Conservation (phyloP, 163 green algal species). For the Prototheca wickerhamii region DNA sequence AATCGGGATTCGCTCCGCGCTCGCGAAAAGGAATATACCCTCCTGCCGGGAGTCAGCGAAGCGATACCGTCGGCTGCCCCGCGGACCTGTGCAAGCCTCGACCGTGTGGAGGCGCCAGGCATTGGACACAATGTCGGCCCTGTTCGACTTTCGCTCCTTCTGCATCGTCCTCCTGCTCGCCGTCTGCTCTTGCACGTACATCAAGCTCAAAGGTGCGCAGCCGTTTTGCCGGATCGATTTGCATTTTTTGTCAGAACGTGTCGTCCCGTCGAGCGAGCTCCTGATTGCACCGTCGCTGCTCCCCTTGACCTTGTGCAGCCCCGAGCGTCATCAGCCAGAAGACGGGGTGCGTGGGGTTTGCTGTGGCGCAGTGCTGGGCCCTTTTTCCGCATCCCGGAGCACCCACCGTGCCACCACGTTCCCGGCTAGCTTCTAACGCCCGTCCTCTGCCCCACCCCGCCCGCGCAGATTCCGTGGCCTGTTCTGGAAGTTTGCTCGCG, state of each 20-base stretch:
- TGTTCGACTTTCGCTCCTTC: conserved; percentile 91
- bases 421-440: not conserved
- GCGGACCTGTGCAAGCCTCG: not conserved
- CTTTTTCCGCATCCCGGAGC: too few relatives aligned
- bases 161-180: conserved; percentile 78
- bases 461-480: conserved; percentile 64
- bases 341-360: conserved; percentile 37
- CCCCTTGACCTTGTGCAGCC: conserved; percentile 12
- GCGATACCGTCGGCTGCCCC: not conserved
- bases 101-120: not conserved
- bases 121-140: conserved; percentile 58
- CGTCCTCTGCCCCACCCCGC: not conserved
- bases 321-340: conserved; percentile 32
- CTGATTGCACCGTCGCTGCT: conserved; percentile 1
- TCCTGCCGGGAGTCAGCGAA: too few relatives aligned
- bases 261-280: not conserved
- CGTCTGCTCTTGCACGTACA: conserved; percentile 91
- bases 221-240: too few relatives aligned
- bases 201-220: conserved; percentile 72
- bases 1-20: too few relatives aligned
- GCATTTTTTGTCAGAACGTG: not conserved
- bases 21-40: not conserved
- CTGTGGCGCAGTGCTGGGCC: too few relatives aligned
- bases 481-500: conserved; percentile 80
- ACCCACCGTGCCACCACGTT: too few relatives aligned